Evolutionary conservation across 2,329 filamentous ascomycete species (phyloP).

Genomic region (Beauveria scarabaeidicola): DNA sequence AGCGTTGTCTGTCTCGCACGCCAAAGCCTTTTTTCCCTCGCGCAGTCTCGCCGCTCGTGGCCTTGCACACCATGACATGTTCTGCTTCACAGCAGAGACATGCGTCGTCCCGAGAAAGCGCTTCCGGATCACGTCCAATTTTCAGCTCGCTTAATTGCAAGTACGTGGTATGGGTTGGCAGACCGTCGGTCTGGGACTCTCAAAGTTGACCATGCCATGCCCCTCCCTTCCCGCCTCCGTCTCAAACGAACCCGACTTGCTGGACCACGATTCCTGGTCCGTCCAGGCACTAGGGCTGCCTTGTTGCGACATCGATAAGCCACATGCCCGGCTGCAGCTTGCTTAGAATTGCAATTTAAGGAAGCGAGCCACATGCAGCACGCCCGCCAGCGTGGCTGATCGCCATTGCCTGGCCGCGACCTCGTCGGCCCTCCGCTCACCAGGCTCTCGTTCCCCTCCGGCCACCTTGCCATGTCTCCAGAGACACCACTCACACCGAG

Average conservation of each 20-base stretch:
- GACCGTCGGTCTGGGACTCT: not conserved
- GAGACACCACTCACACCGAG: not conserved
- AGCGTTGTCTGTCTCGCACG: not conserved
- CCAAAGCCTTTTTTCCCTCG: not conserved
- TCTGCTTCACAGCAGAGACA: not conserved
- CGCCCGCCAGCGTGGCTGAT: not conserved
- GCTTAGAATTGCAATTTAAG: slow-evolving; percentile 1
- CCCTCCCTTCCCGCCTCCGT: not conserved
- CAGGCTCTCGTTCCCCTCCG: not conserved
- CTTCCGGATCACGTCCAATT: not conserved
- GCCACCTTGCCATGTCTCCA: not conserved
- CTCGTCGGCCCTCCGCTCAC: not conserved
- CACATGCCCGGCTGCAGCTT: not conserved
- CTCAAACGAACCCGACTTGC: slow-evolving; percentile 1
- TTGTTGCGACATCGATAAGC: slow-evolving; percentile 1
- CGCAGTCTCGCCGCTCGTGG: not conserved
- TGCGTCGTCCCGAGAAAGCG: not conserved
- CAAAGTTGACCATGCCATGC: not conserved
- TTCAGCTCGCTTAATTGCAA: not conserved
- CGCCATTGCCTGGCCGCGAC: not conserved
- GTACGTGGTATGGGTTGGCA: not conserved
- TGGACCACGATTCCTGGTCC: not conserved
- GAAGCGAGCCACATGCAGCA: not conserved
- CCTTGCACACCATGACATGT: not conserved
- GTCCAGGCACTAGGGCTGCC: not conserved